Percentiles rank a stretch among this genome's conserved stretches.
Conservation (phyloP, 1,139 yeast genomes). For the Kodamaea anthophila region DNA sequence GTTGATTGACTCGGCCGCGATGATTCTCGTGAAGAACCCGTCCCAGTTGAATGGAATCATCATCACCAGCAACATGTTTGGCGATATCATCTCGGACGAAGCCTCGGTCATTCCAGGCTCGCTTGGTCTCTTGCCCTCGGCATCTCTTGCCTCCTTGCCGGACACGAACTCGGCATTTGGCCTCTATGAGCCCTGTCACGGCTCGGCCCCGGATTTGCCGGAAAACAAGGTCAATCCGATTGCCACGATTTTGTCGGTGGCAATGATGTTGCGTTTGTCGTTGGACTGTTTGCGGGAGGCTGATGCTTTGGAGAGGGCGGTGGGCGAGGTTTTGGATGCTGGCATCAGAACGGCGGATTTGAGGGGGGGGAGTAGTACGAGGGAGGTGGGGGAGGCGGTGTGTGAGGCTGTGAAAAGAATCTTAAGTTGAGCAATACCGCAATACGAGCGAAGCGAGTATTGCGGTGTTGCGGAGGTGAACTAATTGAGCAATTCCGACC, state of each 20-base stretch:
- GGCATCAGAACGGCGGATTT: slow-evolving; percentile 91
- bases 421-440: slow-evolving; percentile 23
- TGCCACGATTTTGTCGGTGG: slow-evolving; percentile 91
- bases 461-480: too few species aligned
- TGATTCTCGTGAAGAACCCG: slow-evolving; percentile 90
- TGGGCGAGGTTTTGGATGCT: slow-evolving; percentile 67
- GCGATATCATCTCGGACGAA: slow-evolving; percentile 95
- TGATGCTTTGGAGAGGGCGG: slow-evolving; percentile 84
- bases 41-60: slow-evolving; percentile 85
- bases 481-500: too few species aligned
- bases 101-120: slow-evolving; percentile 98
- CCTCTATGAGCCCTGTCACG: slow-evolving; percentile 96
- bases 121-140: slow-evolving; percentile 90
- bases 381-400: slow-evolving; percentile 91
- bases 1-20: slow-evolving; percentile 96
- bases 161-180: slow-evolving; percentile 93
- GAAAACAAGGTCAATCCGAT: slow-evolving; percentile 87
- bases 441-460: too few species aligned
- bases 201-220: slow-evolving; percentile 93
- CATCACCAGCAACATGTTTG: slow-evolving; percentile 93
- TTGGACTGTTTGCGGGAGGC: slow-evolving; percentile 80
- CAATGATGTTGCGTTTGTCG: slow-evolving; percentile 93
- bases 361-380: slow-evolving; percentile 71
- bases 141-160: slow-evolving; percentile 91
- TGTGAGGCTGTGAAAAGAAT: slow-evolving; percentile 64